phyloP scores from a whole-genome alignment of 2,329 filamentous ascomycete genomes.

The Rhynchosporium agropyri region DNA sequence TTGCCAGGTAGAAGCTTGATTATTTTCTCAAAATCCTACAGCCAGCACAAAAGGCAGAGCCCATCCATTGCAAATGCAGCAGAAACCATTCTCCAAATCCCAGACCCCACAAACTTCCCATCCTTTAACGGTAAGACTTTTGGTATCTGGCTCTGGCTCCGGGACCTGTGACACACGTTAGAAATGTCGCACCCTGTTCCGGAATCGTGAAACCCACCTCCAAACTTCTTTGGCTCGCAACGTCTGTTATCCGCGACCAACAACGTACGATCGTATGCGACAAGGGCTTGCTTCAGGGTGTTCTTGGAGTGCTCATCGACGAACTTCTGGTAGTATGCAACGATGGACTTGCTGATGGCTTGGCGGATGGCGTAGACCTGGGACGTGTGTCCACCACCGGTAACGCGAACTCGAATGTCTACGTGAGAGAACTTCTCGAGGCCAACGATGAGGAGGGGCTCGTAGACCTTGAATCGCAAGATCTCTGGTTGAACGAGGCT shows the following conservation, averaged over 20 bases:
- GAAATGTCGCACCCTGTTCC: slow-evolving; percentile 17
- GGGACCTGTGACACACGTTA: slow-evolving; percentile 66
- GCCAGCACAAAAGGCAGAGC: slow-evolving; percentile 38
- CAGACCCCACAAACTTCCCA: slow-evolving; percentile 35
- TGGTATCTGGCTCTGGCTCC: slow-evolving; percentile 97
- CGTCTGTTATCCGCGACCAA: slow-evolving; percentile 99
- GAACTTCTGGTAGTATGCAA: slow-evolving; percentile 99
- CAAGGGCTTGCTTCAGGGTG: slow-evolving; percentile 95
- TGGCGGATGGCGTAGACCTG: slow-evolving; percentile 99
- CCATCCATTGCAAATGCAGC: slow-evolving; percentile 44
- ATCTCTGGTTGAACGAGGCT: slow-evolving; percentile 93
- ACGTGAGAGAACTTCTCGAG: slow-evolving; percentile 96
- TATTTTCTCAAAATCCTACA: slow-evolving; percentile 43
- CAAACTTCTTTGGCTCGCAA: slow-evolving; percentile 96
- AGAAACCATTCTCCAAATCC: slow-evolving; percentile 41
- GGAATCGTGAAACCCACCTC: slow-evolving; percentile 44
- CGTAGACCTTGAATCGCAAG: slow-evolving; percentile 99
- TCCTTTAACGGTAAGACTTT: slow-evolving; percentile 95
- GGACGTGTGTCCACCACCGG: slow-evolving; percentile 95
- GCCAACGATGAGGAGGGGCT: slow-evolving; percentile 95
- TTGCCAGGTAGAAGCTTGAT: slow-evolving; percentile 42
- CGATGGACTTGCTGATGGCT: slow-evolving; percentile 96
- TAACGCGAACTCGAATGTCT: slow-evolving; percentile 96
- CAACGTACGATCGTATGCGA: slow-evolving; percentile 94
- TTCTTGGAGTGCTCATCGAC: slow-evolving; percentile 99